A percentile compares a stretch with the other conserved stretches of the same genome.
These are phyloP conservation scores for Apiospora aurea DNA, from an alignment of 2,329 filamentous ascomycete species.

Conservation along the genomic window DNA sequence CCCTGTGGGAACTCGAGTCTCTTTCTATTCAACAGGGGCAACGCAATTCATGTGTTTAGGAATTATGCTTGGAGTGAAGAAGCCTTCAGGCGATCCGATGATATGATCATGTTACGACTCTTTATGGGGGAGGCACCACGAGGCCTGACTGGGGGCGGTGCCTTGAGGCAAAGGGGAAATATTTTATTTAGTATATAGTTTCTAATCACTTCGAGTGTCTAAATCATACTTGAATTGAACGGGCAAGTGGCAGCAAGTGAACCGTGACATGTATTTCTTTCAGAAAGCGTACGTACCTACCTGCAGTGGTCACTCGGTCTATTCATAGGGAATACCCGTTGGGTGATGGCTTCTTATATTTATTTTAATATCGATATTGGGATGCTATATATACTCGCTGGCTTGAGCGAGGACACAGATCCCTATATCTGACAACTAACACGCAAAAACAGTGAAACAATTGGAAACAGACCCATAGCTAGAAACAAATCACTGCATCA, in stretches of 20 bases:
- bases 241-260: background rate
- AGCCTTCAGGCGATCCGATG: constrained; percentile 13
- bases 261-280: background rate
- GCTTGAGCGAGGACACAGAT: background rate
- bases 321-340: background rate
- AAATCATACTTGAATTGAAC: constrained; percentile 6
- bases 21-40: constrained; percentile 8
- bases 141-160: background rate
- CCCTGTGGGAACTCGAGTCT: background rate
- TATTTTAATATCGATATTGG: background rate
- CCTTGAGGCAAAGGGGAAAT: background rate
- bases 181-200: constrained; percentile 9
- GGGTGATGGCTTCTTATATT: background rate
- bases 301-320: background rate
- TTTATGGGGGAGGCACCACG: constrained; percentile 1
- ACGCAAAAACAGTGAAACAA: background rate
- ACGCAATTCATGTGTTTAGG: constrained; percentile 11
- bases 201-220: constrained; percentile 9
- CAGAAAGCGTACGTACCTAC: background rate
- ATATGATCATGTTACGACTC: constrained; percentile 17
- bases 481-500: background rate
- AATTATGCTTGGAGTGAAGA: constrained; percentile 11
- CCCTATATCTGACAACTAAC: background rate
- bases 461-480: background rate
- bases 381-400: background rate